Evolutionary conservation across 441 rosid species (phyloP).

Genomic region (Adansonia grandidieri): DNA sequence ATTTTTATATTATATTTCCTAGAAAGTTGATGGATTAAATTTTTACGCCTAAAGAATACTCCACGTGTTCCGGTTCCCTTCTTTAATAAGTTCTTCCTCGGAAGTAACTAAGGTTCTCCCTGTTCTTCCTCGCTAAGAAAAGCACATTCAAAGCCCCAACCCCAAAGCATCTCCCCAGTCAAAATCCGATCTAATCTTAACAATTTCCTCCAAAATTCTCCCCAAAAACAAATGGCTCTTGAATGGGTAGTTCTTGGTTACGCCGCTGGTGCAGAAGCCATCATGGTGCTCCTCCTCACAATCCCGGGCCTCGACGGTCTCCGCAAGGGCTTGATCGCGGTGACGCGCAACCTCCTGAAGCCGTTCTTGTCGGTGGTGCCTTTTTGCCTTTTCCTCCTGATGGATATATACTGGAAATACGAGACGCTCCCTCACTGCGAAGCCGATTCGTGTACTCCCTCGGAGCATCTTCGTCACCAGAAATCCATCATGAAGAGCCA

Average conservation of each 20-base stretch:
- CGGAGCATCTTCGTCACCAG: slow-evolving; percentile 90
- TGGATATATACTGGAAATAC: slow-evolving; percentile 97
- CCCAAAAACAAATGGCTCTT: slow-evolving; percentile 59
- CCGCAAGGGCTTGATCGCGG: slow-evolving; percentile 74
- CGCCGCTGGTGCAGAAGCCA: slow-evolving; percentile 90
- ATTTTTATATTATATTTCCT: too few species aligned
- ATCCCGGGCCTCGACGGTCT: slow-evolving; percentile 86
- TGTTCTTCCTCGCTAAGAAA: too few species aligned
- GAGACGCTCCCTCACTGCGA: slow-evolving; percentile 81
- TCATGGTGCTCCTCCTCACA: slow-evolving; percentile 86
- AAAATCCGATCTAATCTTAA: too few species aligned
- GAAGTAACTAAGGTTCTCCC: too few species aligned
- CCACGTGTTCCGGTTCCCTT: too few species aligned
- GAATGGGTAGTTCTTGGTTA: slow-evolving; percentile 96
- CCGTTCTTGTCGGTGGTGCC: slow-evolving; percentile 88
- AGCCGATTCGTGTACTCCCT: slow-evolving; percentile 71
- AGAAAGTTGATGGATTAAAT: too few species aligned
- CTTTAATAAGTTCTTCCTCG: too few species aligned
- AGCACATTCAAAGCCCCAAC: too few species aligned
- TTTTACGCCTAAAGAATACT: too few species aligned
- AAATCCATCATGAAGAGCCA: slow-evolving; percentile 94
- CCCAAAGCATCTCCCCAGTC: too few species aligned
- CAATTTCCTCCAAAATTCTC: not conserved
- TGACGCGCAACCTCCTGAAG: slow-evolving; percentile 84
- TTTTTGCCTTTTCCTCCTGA: slow-evolving; percentile 77